Percentiles rank a stretch among this genome's conserved stretches.
Evolutionary conservation across 306 rosid species (phyloP).

Genomic region (Morella rubra): DNA sequence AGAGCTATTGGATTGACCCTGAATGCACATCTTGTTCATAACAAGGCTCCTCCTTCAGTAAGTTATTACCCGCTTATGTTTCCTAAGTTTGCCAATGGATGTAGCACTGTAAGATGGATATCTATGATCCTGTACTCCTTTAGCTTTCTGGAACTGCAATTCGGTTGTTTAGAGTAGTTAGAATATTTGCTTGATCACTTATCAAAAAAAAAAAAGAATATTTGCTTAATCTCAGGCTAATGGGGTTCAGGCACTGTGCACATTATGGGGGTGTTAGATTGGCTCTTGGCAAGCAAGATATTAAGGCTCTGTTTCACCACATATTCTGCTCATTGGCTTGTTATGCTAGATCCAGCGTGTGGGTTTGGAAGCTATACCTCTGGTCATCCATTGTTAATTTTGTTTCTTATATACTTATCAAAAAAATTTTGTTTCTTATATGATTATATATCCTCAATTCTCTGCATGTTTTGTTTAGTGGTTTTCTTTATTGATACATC

Average conservation of each 20-base stretch:
- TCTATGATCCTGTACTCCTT: neutral
- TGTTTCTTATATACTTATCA: too few relatives aligned
- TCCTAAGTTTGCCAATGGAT: neutral
- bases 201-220: too few relatives aligned
- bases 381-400: neutral
- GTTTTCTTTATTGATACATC: neutral
- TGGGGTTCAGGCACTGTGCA: neutral
- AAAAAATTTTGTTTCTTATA: too few relatives aligned
- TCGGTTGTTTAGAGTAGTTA: neutral
- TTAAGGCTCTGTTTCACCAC: neutral
- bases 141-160: slow-evolving; percentile 7
- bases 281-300: neutral
- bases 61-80: slow-evolving; percentile 35
- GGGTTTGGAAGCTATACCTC: neutral
- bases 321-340: neutral
- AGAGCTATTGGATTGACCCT: slow-evolving; percentile 96
- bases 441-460: too few relatives aligned
- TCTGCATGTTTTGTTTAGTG: too few relatives aligned
- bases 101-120: slow-evolving; percentile 21
- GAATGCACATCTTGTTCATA: slow-evolving; percentile 81
- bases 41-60: slow-evolving; percentile 76
- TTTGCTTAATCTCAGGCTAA: neutral
- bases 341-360: neutral
- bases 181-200: neutral
- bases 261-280: neutral